phyloP scores from a whole-genome alignment of 2,329 filamentous ascomycete genomes.

The Colletotrichum higginsianum region DNA sequence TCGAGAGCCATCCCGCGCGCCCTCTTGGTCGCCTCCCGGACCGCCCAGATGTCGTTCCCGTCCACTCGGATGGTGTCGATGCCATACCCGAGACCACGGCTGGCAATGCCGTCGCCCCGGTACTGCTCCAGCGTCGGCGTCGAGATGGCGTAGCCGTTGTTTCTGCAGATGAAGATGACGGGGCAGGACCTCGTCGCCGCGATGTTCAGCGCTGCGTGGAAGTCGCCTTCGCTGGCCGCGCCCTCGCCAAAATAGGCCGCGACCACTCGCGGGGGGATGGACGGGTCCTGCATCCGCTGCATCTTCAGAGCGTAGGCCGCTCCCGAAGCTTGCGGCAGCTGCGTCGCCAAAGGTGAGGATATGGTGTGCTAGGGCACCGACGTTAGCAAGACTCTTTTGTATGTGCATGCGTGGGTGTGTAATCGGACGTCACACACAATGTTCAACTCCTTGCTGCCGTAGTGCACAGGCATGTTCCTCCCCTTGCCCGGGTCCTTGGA shows the following conservation, averaged over 20 bases:
- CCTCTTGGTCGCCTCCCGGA: conserved; percentile 82
- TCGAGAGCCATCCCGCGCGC: conserved; percentile 85
- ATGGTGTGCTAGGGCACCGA: conserved; percentile 77
- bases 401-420: too few relatives aligned
- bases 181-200: conserved; percentile 91
- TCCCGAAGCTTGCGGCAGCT: conserved; percentile 89
- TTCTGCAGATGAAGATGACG: conserved; percentile 90
- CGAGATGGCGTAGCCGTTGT: conserved; percentile 93
- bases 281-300: conserved; percentile 81
- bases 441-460: conserved; percentile 86
- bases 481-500: conserved; percentile 83
- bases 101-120: conserved; percentile 91
- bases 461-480: conserved; percentile 98
- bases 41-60: conserved; percentile 94
- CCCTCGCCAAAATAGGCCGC: conserved; percentile 93
- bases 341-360: conserved; percentile 85
- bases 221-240: conserved; percentile 91
- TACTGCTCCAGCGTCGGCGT: conserved; percentile 94
- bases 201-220: conserved; percentile 92
- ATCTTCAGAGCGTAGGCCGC: conserved; percentile 91
- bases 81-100: conserved; percentile 89
- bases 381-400: not conserved
- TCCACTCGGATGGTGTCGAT: conserved; percentile 94
- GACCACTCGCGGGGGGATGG: conserved; percentile 76
- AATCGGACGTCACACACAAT: conserved; percentile 72